Evolutionary conservation across 2,329 filamentous ascomycete species (phyloP).

Genomic region (Byssoonygena ceratinophila): DNA sequence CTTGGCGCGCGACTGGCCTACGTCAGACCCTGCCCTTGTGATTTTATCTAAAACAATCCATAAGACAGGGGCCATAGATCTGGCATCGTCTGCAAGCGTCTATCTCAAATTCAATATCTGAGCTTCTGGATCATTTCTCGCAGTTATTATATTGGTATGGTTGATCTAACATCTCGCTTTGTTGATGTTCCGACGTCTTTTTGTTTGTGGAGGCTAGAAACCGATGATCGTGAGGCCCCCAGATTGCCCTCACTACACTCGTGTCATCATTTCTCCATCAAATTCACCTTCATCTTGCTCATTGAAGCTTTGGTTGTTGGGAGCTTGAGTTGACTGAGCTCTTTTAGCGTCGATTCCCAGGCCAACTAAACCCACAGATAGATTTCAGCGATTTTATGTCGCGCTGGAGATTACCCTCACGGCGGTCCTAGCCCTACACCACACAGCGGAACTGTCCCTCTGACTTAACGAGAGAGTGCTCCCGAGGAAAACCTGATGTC

Average conservation of each 20-base stretch:
- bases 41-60: conserved; percentile 7
- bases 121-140: background rate
- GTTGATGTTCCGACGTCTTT: background rate
- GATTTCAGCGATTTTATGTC: too few species aligned
- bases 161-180: background rate
- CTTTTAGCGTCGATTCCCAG: too few species aligned
- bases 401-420: too few species aligned
- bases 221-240: background rate
- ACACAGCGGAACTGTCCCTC: background rate
- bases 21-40: conserved; percentile 7
- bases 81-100: conserved; percentile 1
- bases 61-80: conserved; percentile 3
- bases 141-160: background rate
- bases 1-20: conserved; percentile 8
- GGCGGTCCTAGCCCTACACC: background rate
- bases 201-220: conserved; percentile 1
- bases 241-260: background rate
- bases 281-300: background rate
- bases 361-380: background rate
- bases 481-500: conserved; percentile 30
- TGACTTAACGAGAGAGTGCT: background rate
- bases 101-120: background rate
- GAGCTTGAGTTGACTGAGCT: background rate
- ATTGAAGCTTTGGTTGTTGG: background rate
- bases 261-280: background rate